These are phyloP conservation scores for Marsdenia floribunda DNA, from an alignment of 257 asterid species.

Conservation along the genomic window DNA sequence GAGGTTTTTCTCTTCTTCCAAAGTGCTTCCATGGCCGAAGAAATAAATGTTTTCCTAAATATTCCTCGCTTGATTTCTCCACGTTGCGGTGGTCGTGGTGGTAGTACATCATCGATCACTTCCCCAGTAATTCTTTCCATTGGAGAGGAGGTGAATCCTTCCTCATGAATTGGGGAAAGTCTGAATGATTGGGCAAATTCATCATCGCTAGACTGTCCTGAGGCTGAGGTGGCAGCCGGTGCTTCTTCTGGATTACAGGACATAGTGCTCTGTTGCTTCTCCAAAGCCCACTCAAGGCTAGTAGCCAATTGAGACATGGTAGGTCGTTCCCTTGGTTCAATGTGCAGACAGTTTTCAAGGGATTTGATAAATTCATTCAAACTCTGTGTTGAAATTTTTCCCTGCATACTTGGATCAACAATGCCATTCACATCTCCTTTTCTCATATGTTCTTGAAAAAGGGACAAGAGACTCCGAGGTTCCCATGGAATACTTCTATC, in stretches of 20 bases:
- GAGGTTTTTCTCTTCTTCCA: not conserved
- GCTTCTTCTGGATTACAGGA: not conserved
- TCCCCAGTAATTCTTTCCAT: too few relatives aligned
- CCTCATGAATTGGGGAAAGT: not conserved
- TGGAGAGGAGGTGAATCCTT: not conserved
- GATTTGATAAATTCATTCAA: too few relatives aligned
- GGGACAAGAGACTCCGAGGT: not conserved
- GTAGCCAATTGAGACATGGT: constrained; percentile 19
- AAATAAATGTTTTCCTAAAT: not conserved
- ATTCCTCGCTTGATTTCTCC: constrained; percentile 4
- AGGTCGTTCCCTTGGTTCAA: too few relatives aligned
- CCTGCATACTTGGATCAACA: not conserved
- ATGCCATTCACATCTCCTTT: not conserved
- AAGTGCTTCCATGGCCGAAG: not conserved
- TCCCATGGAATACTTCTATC: not conserved
- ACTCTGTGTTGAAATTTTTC: too few relatives aligned
- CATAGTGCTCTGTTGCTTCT: not conserved
- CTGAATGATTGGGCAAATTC: not conserved
- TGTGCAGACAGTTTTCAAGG: too few relatives aligned
- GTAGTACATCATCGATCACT: constrained; percentile 17
- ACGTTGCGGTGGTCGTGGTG: not conserved
- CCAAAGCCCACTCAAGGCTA: constrained; percentile 22
- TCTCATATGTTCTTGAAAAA: constrained; percentile 1
- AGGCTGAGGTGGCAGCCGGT: too few relatives aligned
- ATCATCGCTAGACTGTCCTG: not conserved